A percentile compares a stretch with the other conserved stretches of the same genome.
Evolutionary conservation across 305 asterid species (phyloP).

Genomic region (Fraxinus sp.): DNA sequence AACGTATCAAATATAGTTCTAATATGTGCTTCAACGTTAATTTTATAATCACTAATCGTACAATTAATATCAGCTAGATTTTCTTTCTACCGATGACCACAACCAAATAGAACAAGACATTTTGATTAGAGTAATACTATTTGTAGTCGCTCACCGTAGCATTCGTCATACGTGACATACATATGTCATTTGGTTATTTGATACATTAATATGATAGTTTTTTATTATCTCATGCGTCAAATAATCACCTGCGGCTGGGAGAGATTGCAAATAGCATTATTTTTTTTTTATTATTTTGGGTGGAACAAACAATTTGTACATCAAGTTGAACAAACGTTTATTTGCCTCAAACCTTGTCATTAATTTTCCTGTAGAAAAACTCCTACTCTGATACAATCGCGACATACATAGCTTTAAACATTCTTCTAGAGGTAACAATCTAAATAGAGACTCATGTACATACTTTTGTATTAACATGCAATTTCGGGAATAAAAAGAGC

Average conservation of each 20-base stretch:
- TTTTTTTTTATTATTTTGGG: too few species aligned
- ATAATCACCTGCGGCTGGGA: neutral
- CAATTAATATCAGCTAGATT: neutral
- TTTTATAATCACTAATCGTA: neutral
- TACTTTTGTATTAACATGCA: neutral
- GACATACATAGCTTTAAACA: neutral
- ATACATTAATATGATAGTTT: neutral
- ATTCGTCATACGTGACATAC: neutral
- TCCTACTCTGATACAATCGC: neutral
- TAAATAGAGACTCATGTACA: neutral
- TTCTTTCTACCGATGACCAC: neutral
- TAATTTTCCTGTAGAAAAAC: neutral
- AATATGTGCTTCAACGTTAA: neutral
- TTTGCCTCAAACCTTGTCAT: neutral
- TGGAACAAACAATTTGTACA: neutral
- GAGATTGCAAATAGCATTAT: too few species aligned
- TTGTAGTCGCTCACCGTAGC: neutral
- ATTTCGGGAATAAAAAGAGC: neutral
- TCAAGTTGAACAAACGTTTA: neutral
- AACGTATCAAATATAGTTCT: neutral
- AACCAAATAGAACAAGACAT: neutral
- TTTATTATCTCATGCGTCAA: too few species aligned
- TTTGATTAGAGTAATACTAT: neutral
- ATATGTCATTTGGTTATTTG: too few species aligned
- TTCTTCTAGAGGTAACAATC: neutral